A percentile compares a stretch with the other conserved stretches of the same genome.
Evolutionary conservation across 139 green algal species (phyloP).

Genomic region (Haematococcus sp.): DNA sequence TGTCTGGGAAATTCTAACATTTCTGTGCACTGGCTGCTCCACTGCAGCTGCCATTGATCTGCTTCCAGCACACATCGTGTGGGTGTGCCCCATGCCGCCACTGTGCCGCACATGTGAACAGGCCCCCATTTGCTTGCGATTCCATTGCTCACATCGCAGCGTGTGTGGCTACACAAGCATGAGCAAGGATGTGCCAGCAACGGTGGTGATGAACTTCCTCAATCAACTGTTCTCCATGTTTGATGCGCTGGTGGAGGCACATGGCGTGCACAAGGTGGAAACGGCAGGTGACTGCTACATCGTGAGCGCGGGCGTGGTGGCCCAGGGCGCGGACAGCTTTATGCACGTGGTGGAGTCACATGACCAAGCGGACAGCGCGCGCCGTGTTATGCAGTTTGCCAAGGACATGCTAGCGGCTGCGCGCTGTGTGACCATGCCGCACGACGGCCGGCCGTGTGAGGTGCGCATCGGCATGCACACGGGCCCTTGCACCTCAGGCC

Average conservation of each 20-base stretch:
- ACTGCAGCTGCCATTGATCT: no score
- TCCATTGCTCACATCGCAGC: no score
- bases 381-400: neutral
- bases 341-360: neutral
- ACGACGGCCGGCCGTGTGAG: conserved; percentile 21
- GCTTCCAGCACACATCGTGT: no score
- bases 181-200: no score
- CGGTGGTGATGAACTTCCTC: no score
- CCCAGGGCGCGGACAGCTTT: neutral
- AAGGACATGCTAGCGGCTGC: neutral
- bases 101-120: no score
- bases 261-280: conserved; percentile 1
- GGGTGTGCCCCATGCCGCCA: no score
- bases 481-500: conserved; percentile 10
- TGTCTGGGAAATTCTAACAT: neutral
- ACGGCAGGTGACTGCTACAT: neutral
- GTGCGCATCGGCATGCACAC: conserved; percentile 37
- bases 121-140: no score
- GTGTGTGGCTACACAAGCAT: no score
- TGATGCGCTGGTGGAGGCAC: neutral
- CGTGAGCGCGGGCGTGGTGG: neutral
- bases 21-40: no score
- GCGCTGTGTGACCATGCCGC: conserved; percentile 22
- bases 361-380: neutral
- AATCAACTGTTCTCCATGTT: neutral